Conservation (phyloP, 305 asterid species). For the Solanum hybrid region DNA sequence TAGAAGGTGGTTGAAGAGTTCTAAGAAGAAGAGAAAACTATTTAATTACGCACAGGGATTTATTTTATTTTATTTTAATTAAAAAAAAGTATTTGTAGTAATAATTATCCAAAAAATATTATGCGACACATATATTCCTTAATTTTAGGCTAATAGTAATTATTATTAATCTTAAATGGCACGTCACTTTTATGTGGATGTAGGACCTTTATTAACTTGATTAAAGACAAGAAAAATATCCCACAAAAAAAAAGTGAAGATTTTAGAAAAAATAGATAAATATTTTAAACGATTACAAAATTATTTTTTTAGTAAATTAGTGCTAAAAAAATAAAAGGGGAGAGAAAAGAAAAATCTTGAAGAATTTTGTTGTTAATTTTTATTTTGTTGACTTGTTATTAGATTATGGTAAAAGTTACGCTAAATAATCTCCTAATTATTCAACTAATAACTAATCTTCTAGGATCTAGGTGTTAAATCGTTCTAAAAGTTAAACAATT, state of each 20-base stretch:
- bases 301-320: background rate
- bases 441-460: background rate
- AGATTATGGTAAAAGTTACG: background rate
- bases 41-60: background rate
- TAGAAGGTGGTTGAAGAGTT: conserved; percentile 5
- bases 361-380: background rate
- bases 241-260: background rate
- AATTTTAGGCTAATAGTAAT: background rate
- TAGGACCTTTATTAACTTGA: background rate
- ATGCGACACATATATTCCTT: background rate
- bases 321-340: background rate
- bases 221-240: background rate
- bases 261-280: background rate
- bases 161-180: background rate
- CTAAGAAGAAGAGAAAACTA: background rate
- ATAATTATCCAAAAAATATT: background rate
- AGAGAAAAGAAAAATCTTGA: background rate
- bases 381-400: background rate
- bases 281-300: background rate
- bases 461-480: background rate
- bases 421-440: background rate
- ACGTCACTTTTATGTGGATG: background rate
- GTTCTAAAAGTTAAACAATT: background rate
- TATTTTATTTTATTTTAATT: no score
- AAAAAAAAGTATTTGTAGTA: background rate